phyloP scores from a whole-genome alignment of 805 yeast genomes.

The Wickerhamiella occidentalis region DNA sequence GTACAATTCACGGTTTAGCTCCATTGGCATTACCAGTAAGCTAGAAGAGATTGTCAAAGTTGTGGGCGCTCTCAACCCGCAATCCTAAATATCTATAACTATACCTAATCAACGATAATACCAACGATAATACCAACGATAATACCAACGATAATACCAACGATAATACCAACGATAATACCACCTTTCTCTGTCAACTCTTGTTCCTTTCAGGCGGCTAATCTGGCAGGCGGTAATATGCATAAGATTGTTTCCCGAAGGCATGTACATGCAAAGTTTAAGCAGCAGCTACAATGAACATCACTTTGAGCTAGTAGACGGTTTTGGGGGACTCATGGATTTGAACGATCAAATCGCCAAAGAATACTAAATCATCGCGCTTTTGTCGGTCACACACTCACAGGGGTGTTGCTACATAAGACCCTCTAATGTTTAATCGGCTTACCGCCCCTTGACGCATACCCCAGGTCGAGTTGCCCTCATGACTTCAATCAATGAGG shows the following conservation, averaged over 20 bases:
- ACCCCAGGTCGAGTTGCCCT: background rate
- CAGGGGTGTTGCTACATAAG: background rate
- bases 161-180: background rate
- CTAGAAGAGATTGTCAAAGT: conserved; percentile 10
- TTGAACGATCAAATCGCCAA: too few species aligned
- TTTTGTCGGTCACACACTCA: background rate
- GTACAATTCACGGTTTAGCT: conserved; percentile 1
- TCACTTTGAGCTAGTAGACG: too few species aligned
- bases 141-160: background rate
- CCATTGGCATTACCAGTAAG: conserved; percentile 5
- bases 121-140: background rate
- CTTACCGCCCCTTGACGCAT: background rate
- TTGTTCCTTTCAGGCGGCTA: too few species aligned
- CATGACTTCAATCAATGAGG: conserved; percentile 10
- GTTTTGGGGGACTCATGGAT: too few species aligned
- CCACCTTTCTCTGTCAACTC: too few species aligned
- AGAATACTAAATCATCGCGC: too few species aligned
- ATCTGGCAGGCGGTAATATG: too few species aligned
- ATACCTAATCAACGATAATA: conserved; percentile 1
- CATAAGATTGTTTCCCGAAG: too few species aligned
- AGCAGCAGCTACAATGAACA: too few species aligned
- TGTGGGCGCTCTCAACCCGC: background rate
- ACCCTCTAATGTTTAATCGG: background rate
- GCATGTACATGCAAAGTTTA: too few species aligned
- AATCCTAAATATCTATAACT: background rate